Base-by-base conservation (phyloP, 805 yeast genomes). In the Candida sphagnicola region DNA sequence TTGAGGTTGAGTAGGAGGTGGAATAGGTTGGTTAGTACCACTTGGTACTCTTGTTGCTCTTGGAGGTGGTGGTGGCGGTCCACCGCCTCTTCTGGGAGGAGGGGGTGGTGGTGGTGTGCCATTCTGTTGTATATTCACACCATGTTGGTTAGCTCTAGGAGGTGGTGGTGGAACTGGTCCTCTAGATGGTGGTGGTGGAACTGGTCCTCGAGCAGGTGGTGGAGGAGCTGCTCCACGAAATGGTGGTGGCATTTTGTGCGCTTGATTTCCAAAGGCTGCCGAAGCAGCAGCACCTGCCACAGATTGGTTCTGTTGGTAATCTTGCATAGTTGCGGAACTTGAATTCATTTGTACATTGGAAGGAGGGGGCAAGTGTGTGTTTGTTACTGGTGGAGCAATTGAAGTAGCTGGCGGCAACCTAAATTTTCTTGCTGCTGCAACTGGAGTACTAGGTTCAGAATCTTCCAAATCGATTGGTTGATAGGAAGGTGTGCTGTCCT, bases 341-440 rank as follows among this genome's bases (percentile, higher is more conserved):
- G n/a, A n/a, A n/a, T n/a, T n/a, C n/a, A n/a, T n/a, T 21, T 8
- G 25, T 21, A 21, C 25, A 26, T 13, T 26, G 18, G 44, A 14
- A 2, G 56, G 54, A 2, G 56, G 54, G 10, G 51, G 46, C 10
- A 49, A 35, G 34, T 36, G 41, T 10, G 59, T 31, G 38, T 50
- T 51, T 12, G 41, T 37, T 2, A 59, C 58, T 10, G 58, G 54
- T 8, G 69, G 70, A 4, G 61, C 54, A 5, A 48, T 40, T 2
- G 63, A 62, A 34, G 47, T 49, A 28, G 57, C 44, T 16, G 70
- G 71, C 12, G 72, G 71, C 12, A 63, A 54, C 45, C 69, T 59
- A 51, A 67, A 66, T 28, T 43, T 40, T 26, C 29, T 26, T 8
- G 58, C 50, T 37, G 46, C 26, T 6, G 23, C 15, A 25, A 31